These are phyloP conservation scores for Hypomontagnella submonticulosa DNA, from an alignment of 495 filamentous ascomycete species.

Conservation along the genomic window DNA sequence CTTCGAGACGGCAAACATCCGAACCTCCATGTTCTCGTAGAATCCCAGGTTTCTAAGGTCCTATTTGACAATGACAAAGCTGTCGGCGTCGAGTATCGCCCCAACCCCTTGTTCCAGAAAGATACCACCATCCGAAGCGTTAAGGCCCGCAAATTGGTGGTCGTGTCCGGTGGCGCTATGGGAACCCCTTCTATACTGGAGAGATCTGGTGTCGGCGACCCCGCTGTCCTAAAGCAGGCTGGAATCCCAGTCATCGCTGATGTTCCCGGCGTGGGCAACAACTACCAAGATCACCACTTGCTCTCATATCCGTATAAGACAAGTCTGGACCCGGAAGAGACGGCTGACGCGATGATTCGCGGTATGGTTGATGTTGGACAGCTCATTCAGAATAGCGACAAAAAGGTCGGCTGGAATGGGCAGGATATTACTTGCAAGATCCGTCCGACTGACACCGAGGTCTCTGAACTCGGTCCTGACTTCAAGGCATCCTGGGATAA, in stretches of 20 bases:
- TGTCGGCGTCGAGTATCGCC: constrained; percentile 55
- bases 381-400: constrained; percentile 27
- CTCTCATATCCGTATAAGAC: constrained; percentile 46
- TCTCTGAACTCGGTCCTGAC: constrained; percentile 50
- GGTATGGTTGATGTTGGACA: constrained; percentile 18
- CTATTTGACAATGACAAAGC: constrained; percentile 59
- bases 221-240: constrained; percentile 40
- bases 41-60: constrained; percentile 59
- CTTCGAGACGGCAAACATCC: constrained; percentile 53
- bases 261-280: constrained; percentile 53
- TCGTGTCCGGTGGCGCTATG: constrained; percentile 61
- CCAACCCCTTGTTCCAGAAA: constrained; percentile 42
- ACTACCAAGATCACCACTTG: constrained; percentile 57
- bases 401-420: constrained; percentile 56
- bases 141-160: constrained; percentile 61
- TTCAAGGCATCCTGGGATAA: constrained; percentile 55
- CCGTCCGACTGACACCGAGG: constrained; percentile 53
- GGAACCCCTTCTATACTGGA: constrained; percentile 63
- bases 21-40: constrained; percentile 61
- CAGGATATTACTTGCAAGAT: constrained; percentile 57
- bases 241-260: constrained; percentile 30
- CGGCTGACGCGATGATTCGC: constrained; percentile 42
- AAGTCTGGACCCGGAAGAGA: constrained; percentile 40
- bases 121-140: constrained; percentile 35
- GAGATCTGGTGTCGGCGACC: constrained; percentile 63